Base-by-base conservation (phyloP, 2,329 filamentous ascomycete species). In the Fonsecaea pedrosoi region DNA sequence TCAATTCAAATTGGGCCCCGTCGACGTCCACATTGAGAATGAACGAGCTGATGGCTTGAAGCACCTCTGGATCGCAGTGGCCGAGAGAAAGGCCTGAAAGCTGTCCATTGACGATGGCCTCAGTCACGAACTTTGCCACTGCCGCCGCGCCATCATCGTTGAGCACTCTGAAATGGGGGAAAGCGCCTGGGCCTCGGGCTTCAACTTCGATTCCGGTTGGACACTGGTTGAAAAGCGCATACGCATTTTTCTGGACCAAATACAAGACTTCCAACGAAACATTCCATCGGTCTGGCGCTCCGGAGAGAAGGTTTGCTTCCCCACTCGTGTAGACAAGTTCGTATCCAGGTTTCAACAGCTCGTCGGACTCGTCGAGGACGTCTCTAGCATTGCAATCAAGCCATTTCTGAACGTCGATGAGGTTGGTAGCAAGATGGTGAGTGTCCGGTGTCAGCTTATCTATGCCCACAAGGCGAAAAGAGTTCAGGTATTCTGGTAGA, bases 281-380 rank as follows among this genome's bases (percentile, higher is more conserved):
- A 0, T 72, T 69, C 89, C 88, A 91, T 4, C 89, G 78, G 1
- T 84, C 75, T 0, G 85, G 85, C 54, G 82, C 81, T 10, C 83
- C 77, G 4, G 89, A 84, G 0, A 89, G 78, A 0, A 82, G 69
- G 1, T 74, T 72, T 65, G 88, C 85, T 0, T 73, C 67, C 0
- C 87, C 88, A 70, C 89, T 83, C 0, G 87, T 89, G 65, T 90
- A 90, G 1, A 90, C 79, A 0, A 90, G 74, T 71, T 90, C 86
- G 45, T 88, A 89, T 55, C 84, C 85, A 3, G 83, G 80, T 53
- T 82, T 86, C 53, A 90, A 85, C 62, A 86, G 86, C 64, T 90
- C 87, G 56, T 91, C 89, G 45, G 85, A 87, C 74, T 91, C 87
- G 64, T 90, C 88, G 0, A 90, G 78, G 1, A 91, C 80, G 67